Evolutionary conservation across 768 basidiomycete genomes (phyloP).

Genomic region (Tulasnella calospora): DNA sequence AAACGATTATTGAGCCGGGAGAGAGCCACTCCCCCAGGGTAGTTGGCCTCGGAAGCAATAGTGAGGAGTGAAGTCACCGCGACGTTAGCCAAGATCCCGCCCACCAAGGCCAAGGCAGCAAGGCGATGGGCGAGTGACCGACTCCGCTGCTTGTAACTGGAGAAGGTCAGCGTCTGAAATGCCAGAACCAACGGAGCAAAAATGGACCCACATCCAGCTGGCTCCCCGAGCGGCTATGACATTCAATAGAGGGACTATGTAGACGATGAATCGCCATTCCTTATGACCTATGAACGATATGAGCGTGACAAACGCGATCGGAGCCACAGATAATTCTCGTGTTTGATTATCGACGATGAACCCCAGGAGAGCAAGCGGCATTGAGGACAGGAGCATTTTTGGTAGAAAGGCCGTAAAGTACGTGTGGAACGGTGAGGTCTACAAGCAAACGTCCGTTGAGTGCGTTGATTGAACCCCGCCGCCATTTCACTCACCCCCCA

Average conservation of each 20-base stretch:
- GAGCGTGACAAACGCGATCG: constrained; percentile 50
- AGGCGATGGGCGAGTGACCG: constrained; percentile 45
- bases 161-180: background rate
- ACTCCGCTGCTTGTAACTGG: constrained; percentile 17
- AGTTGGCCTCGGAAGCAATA: constrained; percentile 64
- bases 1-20: constrained; percentile 48
- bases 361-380: constrained; percentile 59
- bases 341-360: constrained; percentile 46
- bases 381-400: constrained; percentile 63
- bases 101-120: constrained; percentile 44
- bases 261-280: constrained; percentile 95
- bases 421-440: constrained; percentile 64
- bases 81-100: constrained; percentile 52
- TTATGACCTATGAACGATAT: constrained; percentile 85
- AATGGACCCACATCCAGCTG: constrained; percentile 53
- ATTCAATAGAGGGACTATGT: constrained; percentile 77
- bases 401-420: constrained; percentile 70
- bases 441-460: background rate
- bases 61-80: constrained; percentile 51
- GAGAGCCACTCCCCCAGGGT: constrained; percentile 83
- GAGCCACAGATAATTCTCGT: constrained; percentile 49
- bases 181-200: background rate
- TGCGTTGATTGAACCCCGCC: background rate
- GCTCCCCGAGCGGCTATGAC: constrained; percentile 67
- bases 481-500: constrained; percentile 72